Base-by-base conservation (phyloP, 306 rosid species). In the Glycine latifolia region DNA sequence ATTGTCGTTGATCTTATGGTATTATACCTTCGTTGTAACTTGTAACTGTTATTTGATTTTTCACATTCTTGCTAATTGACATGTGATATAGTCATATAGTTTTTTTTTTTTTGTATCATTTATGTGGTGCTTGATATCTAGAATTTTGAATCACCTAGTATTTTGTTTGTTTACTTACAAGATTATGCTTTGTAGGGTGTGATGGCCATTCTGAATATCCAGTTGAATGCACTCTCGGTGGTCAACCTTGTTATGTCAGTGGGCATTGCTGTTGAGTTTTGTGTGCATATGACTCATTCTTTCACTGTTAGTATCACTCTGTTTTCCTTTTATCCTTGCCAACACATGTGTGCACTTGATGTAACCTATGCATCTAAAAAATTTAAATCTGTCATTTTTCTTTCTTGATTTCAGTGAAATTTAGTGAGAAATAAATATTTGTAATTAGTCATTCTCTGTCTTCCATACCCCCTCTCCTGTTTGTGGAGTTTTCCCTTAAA, bases 241-340 rank as follows among this genome's bases (percentile, higher is more conserved):
- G 98, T 93, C 79, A 93, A 95, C 84, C 98, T 95, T 77, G 88
- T 93, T 58, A 95, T 95, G 99, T 87, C 99, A 46, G 98, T 95
- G 83, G 99, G 99, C 86, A 93, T 95, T 86, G 94, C 92, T 78
- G 99, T 95, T 68, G 99, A 95, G 90, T 95, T 95, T 84, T 95
- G 98, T 83, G 99, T 95, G 78, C 99, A 92, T 47, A 81, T 95
- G 87, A 89, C 97, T 35, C 99, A 95, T 85, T 89, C 99, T 81
- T 95, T 95, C 86, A 83, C 86, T 76, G 99, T 95, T 48, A 86
- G 98, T 95, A 85, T 86, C 76, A 17, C 82, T 78, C 78, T 72
- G 20, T 84, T 66, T 69, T 75, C 60, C 80, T 31, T 20, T 55
- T 84, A 52, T 58, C 67, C 55, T 41, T 52, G 17, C 63, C 44